phyloP scores from a whole-genome alignment of 1,284 basidiomycete species.

The Cryptococcus floricola region DNA sequence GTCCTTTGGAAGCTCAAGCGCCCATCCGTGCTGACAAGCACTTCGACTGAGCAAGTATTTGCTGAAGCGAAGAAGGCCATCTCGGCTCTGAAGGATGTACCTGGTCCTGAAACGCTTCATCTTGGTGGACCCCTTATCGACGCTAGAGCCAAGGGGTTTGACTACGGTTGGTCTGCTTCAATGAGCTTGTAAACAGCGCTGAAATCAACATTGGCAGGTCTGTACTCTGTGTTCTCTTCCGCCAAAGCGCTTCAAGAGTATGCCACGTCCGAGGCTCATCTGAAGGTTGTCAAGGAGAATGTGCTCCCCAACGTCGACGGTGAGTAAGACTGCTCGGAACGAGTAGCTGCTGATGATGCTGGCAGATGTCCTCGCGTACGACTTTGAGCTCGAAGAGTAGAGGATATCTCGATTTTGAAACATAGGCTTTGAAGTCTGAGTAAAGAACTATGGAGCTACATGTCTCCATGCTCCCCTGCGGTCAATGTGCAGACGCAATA shows the following conservation, averaged over 20 bases:
- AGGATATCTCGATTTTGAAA: too few species aligned
- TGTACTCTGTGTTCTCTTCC: conserved; percentile 45
- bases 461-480: too few species aligned
- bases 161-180: conserved; percentile 31
- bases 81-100: conserved; percentile 32
- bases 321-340: conserved; percentile 19
- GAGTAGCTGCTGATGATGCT: background rate
- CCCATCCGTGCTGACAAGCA: conserved; percentile 9
- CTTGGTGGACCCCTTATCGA: conserved; percentile 43
- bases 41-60: conserved; percentile 19
- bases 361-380: conserved; percentile 47
- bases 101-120: conserved; percentile 36
- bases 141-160: conserved; percentile 43
- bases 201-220: conserved; percentile 23
- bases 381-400: conserved; percentile 45
- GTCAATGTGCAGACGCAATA: too few species aligned
- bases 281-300: conserved; percentile 38
- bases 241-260: conserved; percentile 41
- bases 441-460: too few species aligned
- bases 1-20: conserved; percentile 46
- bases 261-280: conserved; percentile 43
- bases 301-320: conserved; percentile 42
- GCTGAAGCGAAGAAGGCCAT: conserved; percentile 33
- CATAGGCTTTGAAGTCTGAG: too few species aligned
- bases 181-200: background rate